Conservation (phyloP, 768 basidiomycete genomes). For the Floccularia luteovirens region DNA sequence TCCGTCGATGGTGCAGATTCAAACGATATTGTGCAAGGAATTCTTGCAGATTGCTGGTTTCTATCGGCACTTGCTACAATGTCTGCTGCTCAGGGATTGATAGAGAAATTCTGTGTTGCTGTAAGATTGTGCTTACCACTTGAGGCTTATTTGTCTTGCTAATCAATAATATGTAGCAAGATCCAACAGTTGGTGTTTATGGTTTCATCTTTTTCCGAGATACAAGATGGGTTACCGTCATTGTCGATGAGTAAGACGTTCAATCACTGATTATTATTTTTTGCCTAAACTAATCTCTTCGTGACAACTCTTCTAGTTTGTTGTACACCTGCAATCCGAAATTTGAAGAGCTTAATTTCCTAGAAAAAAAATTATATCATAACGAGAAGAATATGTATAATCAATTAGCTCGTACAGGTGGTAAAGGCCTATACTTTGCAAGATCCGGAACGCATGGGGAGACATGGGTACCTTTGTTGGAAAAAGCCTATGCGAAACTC, state of each 20-base stretch:
- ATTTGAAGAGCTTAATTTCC: constrained; percentile 35
- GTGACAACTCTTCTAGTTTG: constrained; percentile 25
- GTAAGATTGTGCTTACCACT: constrained; percentile 12
- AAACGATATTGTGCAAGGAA: constrained; percentile 44
- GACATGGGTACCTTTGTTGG: constrained; percentile 50
- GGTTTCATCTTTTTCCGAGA: constrained; percentile 54
- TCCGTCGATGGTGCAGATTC: constrained; percentile 37
- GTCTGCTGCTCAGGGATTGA: constrained; percentile 34
- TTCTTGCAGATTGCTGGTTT: constrained; percentile 51
- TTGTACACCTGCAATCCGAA: constrained; percentile 43
- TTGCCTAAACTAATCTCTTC: not conserved
- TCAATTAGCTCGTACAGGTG: constrained; percentile 32
- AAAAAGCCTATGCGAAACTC: constrained; percentile 53
- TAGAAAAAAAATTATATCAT: constrained; percentile 39
- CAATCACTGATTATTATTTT: not conserved
- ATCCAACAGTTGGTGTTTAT: constrained; percentile 47
- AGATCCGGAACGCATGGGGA: constrained; percentile 37
- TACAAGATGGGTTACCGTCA: constrained; percentile 39
- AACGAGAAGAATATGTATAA: constrained; percentile 41
- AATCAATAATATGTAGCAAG: constrained; percentile 21
- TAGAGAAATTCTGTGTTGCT: constrained; percentile 37
- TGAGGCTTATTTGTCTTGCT: not conserved
- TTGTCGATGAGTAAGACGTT: constrained; percentile 46
- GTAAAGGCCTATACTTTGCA: constrained; percentile 42
- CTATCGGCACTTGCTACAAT: constrained; percentile 44